Evolutionary conservation across 129 eudicot species (phyloP), one percentile per base, ranked within the genome.

Genomic region (Helianthus annuus): DNA sequence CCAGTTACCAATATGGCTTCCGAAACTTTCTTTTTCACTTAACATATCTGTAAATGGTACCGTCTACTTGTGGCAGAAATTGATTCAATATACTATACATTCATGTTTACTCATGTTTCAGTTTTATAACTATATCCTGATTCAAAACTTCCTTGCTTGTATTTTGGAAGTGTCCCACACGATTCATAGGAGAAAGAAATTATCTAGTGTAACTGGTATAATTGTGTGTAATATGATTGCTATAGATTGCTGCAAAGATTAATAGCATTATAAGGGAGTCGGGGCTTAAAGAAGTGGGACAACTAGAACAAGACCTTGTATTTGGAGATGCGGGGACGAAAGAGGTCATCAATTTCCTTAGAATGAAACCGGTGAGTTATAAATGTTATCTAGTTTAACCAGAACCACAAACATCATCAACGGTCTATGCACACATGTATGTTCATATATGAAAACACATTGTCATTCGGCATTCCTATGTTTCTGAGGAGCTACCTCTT

Each of bases 281-380:
- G 15, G 91, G 89, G 29, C 93, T 94, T 13, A 94, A 81, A 83
- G 99, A 94, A 76, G 79, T 90, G 76, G 99, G 99, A 60, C 89
- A 94, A 76, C 81, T 94, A 54, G 99, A 94, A 81, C 99, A 94
- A 85, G 97, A 86, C 71, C 91, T 94, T 75, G 96, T 94, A 11
- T 94, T 94, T 71, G 97, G 99, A 80, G 99, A 94, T 88, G 99
- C 94, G 24, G 99, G 99, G 79, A 90, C 97, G 64, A 94, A 94
- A 48, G 97, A 90, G 34, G 74, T 94, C 69, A 90, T 82, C 64
- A 90, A 86, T 64, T 90, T 94, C 78, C 88, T 90, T 72, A 86
- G 90, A 72, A 70, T 76, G 22, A 80, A 90, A 68, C 82, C 78
- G 78, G 99, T 94, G 75, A 74, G 84, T 58, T 58, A 22, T 19